Percentiles rank a stretch among this genome's conserved stretches.
phyloP scores from a whole-genome alignment of 2,329 filamentous ascomycete genomes.

The Aspergillus novofumigatus region DNA sequence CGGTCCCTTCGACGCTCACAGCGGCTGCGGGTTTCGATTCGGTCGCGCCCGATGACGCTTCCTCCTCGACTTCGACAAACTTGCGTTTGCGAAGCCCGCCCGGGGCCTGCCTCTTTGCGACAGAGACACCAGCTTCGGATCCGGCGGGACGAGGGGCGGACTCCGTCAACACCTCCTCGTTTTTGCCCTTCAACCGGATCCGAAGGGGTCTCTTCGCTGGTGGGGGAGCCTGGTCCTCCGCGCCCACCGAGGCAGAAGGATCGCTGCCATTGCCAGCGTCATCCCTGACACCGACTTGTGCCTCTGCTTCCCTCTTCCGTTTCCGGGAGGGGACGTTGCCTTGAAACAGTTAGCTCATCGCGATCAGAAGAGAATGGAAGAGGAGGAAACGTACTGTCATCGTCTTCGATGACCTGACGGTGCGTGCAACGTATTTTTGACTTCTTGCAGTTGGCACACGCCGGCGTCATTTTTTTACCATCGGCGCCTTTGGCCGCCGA shows the following conservation, averaged over 20 bases:
- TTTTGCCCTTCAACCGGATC: conserved; percentile 1
- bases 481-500: conserved; percentile 1
- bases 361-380: not conserved
- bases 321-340: conserved; percentile 4
- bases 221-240: conserved; percentile 17
- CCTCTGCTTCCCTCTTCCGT: conserved; percentile 2
- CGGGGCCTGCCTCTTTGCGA: conserved; percentile 2
- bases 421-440: conserved; percentile 27
- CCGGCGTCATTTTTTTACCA: conserved; percentile 7
- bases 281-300: not conserved
- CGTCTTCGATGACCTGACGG: conserved; percentile 5
- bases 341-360: not conserved
- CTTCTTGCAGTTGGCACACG: conserved; percentile 19
- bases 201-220: conserved; percentile 14
- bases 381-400: not conserved
- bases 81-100: conserved; percentile 1
- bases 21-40: not conserved
- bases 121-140: not conserved
- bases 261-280: conserved; percentile 1
- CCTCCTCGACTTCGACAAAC: conserved; percentile 7
- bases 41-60: not conserved
- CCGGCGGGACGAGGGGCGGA: not conserved
- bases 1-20: conserved; percentile 1
- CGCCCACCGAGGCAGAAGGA: conserved; percentile 10
- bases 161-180: not conserved